A percentile compares a stretch with the other conserved stretches of the same genome.
phyloP scores from a whole-genome alignment of 108 stramenopile species.

The Stephanodiscus triporus region DNA sequence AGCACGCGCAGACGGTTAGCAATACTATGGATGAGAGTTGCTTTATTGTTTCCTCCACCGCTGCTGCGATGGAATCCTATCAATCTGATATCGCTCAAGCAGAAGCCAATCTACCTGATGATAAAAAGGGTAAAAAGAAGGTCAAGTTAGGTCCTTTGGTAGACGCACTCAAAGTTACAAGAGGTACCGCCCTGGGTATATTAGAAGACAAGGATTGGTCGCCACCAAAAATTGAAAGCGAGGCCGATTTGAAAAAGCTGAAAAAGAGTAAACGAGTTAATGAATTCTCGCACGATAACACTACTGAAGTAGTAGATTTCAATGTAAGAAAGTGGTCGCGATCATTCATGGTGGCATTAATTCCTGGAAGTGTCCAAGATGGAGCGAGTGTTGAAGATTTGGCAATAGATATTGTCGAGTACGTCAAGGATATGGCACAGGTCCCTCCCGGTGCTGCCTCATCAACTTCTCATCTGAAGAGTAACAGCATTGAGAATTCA shows the following conservation, averaged over 20 bases:
- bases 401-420: conserved; percentile 15
- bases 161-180: conserved; percentile 40
- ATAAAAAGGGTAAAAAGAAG: neutral
- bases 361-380: conserved; percentile 21
- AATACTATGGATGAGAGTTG: conserved; percentile 45
- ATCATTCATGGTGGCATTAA: conserved; percentile 36
- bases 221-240: neutral
- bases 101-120: neutral
- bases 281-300: conserved; percentile 14
- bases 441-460: conserved; percentile 1
- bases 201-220: conserved; percentile 31
- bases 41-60: conserved; percentile 29
- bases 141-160: conserved; percentile 37
- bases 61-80: conserved; percentile 8
- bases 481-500: neutral
- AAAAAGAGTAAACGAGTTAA: neutral
- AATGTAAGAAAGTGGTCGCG: conserved; percentile 18
- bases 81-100: neutral
- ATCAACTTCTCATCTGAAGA: neutral
- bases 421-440: conserved; percentile 37
- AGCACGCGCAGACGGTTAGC: conserved; percentile 24
- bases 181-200: conserved; percentile 17
- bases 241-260: conserved; percentile 1
- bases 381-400: neutral
- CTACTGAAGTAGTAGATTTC: neutral